Percentiles rank a stretch among this genome's conserved stretches.
Conservation (phyloP, 345 rosid genomes). For the Isatis tinctoria region DNA sequence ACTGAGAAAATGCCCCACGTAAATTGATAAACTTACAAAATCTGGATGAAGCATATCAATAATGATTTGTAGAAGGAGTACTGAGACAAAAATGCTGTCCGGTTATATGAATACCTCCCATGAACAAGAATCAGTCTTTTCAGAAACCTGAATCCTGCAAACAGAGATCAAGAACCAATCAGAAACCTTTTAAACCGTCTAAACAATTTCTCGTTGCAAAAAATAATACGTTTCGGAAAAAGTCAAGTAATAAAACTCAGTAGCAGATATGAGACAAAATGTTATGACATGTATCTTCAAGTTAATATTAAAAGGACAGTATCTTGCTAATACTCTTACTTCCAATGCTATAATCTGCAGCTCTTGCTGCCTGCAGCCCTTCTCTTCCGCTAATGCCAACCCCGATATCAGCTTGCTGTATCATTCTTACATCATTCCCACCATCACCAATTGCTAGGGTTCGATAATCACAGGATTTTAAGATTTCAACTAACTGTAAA, state of each 20-base stretch:
- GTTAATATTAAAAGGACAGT: background rate
- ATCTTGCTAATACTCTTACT: conserved; percentile 44
- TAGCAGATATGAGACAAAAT: background rate
- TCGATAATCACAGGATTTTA: conserved; percentile 93
- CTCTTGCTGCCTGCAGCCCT: conserved; percentile 98
- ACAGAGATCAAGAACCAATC: conserved; percentile 21
- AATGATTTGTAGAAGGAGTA: conserved; percentile 96
- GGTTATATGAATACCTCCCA: conserved; percentile 95
- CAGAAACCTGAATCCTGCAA: conserved; percentile 88
- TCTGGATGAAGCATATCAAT: conserved; percentile 93
- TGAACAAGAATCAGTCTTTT: conserved; percentile 92
- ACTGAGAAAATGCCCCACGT: background rate
- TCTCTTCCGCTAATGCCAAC: conserved; percentile 99
- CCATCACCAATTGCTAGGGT: conserved; percentile 98
- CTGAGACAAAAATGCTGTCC: conserved; percentile 94
- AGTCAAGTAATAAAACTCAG: background rate
- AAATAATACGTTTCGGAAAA: background rate
- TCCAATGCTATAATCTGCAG: conserved; percentile 98
- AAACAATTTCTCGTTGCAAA: background rate
- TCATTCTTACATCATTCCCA: conserved; percentile 99
- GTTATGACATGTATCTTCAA: background rate
- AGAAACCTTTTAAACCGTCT: background rate
- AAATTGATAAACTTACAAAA: conserved; percentile 66
- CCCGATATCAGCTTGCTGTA: conserved; percentile 97
- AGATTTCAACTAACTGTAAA: conserved; percentile 81